phyloP scores from a whole-genome alignment of 768 basidiomycete species.

The Trametes gibbosa region DNA sequence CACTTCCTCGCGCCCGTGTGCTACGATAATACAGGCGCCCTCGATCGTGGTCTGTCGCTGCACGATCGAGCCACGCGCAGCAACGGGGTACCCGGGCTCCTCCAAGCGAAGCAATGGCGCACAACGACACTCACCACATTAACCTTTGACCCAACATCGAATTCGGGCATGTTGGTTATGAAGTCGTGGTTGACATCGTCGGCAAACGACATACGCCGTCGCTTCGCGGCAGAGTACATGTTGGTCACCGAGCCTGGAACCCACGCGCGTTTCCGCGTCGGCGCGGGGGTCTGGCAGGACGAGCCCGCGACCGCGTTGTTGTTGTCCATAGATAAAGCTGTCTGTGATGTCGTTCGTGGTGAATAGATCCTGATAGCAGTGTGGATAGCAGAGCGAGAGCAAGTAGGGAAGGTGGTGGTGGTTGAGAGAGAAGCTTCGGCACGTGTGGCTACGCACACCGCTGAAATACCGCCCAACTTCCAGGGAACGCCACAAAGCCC shows the following conservation, averaged over 20 bases:
- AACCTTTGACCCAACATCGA: constrained; percentile 29
- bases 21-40: neutral
- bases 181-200: constrained; percentile 10
- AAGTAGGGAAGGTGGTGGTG: constrained; percentile 11
- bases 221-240: constrained; percentile 39
- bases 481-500: constrained; percentile 2
- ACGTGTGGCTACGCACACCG: constrained; percentile 6
- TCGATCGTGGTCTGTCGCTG: neutral
- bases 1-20: neutral
- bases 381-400: neutral
- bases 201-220: constrained; percentile 38
- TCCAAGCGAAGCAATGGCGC: neutral
- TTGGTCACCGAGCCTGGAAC: constrained; percentile 36
- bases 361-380: neutral
- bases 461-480: constrained; percentile 6
- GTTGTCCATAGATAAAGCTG: neutral
- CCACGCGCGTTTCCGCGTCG: constrained; percentile 22
- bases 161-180: neutral
- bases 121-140: constrained; percentile 36
- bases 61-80: neutral
- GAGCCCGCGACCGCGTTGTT: constrained; percentile 1
- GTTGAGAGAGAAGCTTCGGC: neutral
- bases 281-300: constrained; percentile 14
- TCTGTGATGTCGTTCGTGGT: neutral
- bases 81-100: neutral